Base-by-base conservation (phyloP, 2,329 filamentous ascomycete genomes). In the Aotearoamyces nothofagi region DNA sequence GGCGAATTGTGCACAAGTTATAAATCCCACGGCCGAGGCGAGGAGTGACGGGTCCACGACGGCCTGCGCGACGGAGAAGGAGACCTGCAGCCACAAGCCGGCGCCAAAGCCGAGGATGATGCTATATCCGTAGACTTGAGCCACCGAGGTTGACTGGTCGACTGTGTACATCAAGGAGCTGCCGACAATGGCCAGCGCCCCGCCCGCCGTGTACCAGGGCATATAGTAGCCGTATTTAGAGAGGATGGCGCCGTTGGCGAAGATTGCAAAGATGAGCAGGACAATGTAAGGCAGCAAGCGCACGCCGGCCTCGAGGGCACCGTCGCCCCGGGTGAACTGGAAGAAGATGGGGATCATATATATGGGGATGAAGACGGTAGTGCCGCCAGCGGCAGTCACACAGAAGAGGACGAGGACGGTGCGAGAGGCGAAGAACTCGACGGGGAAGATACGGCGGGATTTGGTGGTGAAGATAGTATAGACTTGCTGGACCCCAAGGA, bases 261-360 rank as follows among this genome's bases (percentile, higher is more conserved):
- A 45, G n/a, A 50, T 42, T 8, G 43, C 41, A 20, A 54, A 37
- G 9, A 52, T 46, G 31, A 55, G 41, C 5, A 49, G 37, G 17
- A 54, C 33, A 32, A 56, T 49, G n/a, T 50, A 40, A 3, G 52
- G 52, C 0, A 57, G 40, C 10, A 54, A 45, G 5, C 52, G 41
- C 10, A 57, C 47, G 22, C 49, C 48, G 8, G 51, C 44, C 31
- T 55, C 67, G 9, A 66, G 58, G 5, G 58, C 58, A 2, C 55
- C 51, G 15, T 64, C 50, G 17, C 54, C 55, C 8, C 58, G 54
- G n/a, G 66, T 60, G 32, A 63, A 63, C 28, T 63, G 60, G 29
- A 63, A 64, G 39, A 58, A 57, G 33, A 68, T 62, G 15, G 65
- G 57, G 26, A 61, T 51, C 28, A 57, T 53, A 15, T 44, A 43